These are phyloP conservation scores for Ocimum tenuiflorum DNA, from an alignment of 257 asterid species.

Conservation along the genomic window DNA sequence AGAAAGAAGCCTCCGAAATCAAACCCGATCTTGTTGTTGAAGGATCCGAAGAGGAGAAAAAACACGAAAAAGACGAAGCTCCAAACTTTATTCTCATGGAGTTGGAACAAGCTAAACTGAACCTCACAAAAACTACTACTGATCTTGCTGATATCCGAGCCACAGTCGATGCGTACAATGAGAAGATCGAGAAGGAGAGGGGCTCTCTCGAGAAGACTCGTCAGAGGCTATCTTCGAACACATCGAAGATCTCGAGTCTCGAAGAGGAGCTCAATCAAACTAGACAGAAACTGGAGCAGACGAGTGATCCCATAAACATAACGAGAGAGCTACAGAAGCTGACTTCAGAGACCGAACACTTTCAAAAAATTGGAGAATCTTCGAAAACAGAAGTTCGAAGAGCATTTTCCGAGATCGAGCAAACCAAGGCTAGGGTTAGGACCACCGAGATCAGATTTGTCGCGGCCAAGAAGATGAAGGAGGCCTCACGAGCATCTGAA, in stretches of 20 bases:
- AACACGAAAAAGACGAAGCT: slow-evolving; percentile 26
- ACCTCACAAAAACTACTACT: slow-evolving; percentile 53
- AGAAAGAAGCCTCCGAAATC: slow-evolving; percentile 51
- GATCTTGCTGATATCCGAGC: slow-evolving; percentile 77
- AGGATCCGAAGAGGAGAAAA: slow-evolving; percentile 15
- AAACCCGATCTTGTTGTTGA: slow-evolving; percentile 28
- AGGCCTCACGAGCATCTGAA: slow-evolving; percentile 82
- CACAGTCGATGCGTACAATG: slow-evolving; percentile 58
- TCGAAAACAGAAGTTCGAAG: slow-evolving; percentile 47
- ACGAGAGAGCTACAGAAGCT: slow-evolving; percentile 58
- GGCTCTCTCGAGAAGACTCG: slow-evolving; percentile 73
- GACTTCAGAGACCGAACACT: slow-evolving; percentile 60
- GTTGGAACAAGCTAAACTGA: slow-evolving; percentile 71
- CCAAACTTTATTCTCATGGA: slow-evolving; percentile 63
- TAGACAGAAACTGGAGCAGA: slow-evolving; percentile 33
- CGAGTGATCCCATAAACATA: slow-evolving; percentile 37
- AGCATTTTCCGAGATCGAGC: slow-evolving; percentile 66
- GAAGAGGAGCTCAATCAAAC: slow-evolving; percentile 59
- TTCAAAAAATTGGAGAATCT: slow-evolving; percentile 60
- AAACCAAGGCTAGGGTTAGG: slow-evolving; percentile 49
- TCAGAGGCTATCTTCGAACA: slow-evolving; percentile 49
- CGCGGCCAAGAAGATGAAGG: slow-evolving; percentile 85
- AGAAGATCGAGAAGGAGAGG: slow-evolving; percentile 75
- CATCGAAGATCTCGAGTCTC: slow-evolving; percentile 45
- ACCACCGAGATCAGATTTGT: slow-evolving; percentile 63